These are phyloP conservation scores for Hagleromyces aurorensis DNA, from an alignment of 805 yeast genomes.

Conservation along the genomic window DNA sequence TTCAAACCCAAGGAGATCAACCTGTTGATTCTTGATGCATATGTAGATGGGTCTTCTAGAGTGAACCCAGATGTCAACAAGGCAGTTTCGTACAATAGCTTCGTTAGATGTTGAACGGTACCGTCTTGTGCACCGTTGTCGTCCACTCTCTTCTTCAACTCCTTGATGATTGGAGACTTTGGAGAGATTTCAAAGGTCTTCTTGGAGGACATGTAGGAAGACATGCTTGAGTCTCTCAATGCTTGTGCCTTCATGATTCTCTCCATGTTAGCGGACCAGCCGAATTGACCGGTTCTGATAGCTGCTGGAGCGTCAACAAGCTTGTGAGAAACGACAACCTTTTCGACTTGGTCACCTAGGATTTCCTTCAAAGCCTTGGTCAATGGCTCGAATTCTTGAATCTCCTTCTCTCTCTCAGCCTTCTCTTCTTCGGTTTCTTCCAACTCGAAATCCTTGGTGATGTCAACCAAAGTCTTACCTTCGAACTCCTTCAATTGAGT, in stretches of 20 bases:
- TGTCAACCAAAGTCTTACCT: conserved; percentile 97
- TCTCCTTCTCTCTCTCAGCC: conserved; percentile 86
- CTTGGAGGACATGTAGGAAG: conserved; percentile 99
- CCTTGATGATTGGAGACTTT: conserved; percentile 88
- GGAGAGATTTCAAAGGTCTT: conserved; percentile 99
- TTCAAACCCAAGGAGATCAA: conserved; percentile 95
- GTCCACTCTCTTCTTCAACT: conserved; percentile 93
- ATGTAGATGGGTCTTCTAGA: conserved; percentile 95
- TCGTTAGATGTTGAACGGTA: conserved; percentile 96
- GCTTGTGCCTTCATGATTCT: conserved; percentile 99
- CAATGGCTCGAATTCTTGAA: conserved; percentile 84
- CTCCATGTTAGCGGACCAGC: conserved; percentile 99
- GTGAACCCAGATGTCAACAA: conserved; percentile 98
- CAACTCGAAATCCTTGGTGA: conserved; percentile 97
- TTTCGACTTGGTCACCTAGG: conserved; percentile 97
- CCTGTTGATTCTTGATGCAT: conserved; percentile 97
- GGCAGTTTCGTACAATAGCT: conserved; percentile 95
- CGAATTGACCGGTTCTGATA: conserved; percentile 99
- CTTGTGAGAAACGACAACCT: conserved; percentile 96
- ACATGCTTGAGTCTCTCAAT: conserved; percentile 96
- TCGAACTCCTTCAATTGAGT: conserved; percentile 98
- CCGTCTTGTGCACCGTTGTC: conserved; percentile 97
- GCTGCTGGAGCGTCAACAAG: conserved; percentile 99
- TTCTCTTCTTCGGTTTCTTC: conserved; percentile 99
- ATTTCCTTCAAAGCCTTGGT: conserved; percentile 94